Evolutionary conservation across 495 filamentous ascomycete species (phyloP).

Genomic region (Glutinoglossum americanum): DNA sequence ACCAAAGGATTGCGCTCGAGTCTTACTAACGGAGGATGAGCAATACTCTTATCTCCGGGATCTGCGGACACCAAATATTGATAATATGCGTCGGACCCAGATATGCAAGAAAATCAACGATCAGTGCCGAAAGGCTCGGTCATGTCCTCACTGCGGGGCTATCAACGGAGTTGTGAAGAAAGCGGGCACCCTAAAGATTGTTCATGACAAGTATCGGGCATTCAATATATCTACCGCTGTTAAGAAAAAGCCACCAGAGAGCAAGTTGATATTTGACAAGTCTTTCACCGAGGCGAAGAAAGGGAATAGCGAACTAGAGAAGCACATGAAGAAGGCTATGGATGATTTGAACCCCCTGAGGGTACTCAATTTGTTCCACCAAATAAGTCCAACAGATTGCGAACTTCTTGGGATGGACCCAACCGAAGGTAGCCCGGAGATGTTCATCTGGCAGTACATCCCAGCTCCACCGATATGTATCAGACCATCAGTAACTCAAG

Average conservation of each 20-base stretch:
- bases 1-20: slow-evolving; percentile 40
- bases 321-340: slow-evolving; percentile 70
- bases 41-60: slow-evolving; percentile 50
- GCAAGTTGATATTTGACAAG: slow-evolving; percentile 62
- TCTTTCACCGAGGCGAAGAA: slow-evolving; percentile 61
- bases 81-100: slow-evolving; percentile 56
- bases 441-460: slow-evolving; percentile 94
- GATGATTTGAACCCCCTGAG: slow-evolving; percentile 84
- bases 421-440: slow-evolving; percentile 71
- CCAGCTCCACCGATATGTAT: slow-evolving; percentile 87
- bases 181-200: slow-evolving; percentile 65
- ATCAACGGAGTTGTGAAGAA: slow-evolving; percentile 83
- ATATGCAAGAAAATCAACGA: slow-evolving; percentile 75
- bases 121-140: slow-evolving; percentile 65
- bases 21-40: slow-evolving; percentile 59
- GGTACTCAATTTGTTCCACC: slow-evolving; percentile 76
- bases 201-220: slow-evolving; percentile 76
- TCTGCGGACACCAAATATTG: slow-evolving; percentile 59
- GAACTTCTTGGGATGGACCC: slow-evolving; percentile 80
- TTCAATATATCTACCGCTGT: slow-evolving; percentile 71
- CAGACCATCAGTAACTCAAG: slow-evolving; percentile 78
- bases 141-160: slow-evolving; percentile 50
- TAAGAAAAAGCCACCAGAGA: slow-evolving; percentile 57
- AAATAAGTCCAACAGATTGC: slow-evolving; percentile 65
- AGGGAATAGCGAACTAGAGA: slow-evolving; percentile 61